phyloP scores from a whole-genome alignment of 139 green algal genomes.

The Ettlia oleoabundans region DNA sequence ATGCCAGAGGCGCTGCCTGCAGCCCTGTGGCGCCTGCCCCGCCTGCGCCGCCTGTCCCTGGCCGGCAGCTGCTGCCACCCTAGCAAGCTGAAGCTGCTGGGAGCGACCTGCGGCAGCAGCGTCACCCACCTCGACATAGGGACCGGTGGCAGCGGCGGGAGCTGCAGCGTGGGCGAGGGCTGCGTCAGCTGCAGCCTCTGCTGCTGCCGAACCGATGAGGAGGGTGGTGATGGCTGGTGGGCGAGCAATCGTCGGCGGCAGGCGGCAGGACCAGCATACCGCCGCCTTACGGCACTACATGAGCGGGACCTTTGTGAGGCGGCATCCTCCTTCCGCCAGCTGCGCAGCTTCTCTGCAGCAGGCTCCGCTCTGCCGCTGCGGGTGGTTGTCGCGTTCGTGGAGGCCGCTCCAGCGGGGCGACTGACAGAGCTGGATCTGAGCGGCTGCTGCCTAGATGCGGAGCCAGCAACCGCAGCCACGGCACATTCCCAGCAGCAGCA shows the following conservation, averaged over 20 bases:
- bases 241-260: not conserved
- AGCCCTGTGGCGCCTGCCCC: constrained; percentile 29
- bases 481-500: not conserved
- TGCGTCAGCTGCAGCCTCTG: not conserved
- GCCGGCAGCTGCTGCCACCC: constrained; percentile 19
- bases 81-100: constrained; percentile 32
- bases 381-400: constrained; percentile 6
- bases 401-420: constrained; percentile 12
- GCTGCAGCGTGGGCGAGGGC: not conserved
- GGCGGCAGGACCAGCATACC: not conserved
- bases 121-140: constrained; percentile 24
- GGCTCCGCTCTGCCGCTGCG: constrained; percentile 23
- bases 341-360: constrained; percentile 10
- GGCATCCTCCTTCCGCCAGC: constrained; percentile 3
- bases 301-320: constrained; percentile 25
- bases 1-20: constrained; percentile 20
- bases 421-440: not conserved
- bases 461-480: not conserved
- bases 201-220: not conserved
- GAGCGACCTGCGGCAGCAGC: constrained; percentile 15
- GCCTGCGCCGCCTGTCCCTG: constrained; percentile 19
- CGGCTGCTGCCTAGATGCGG: constrained; percentile 15
- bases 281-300: constrained; percentile 11
- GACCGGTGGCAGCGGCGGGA: not conserved
- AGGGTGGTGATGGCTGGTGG: not conserved